phyloP scores from a whole-genome alignment of 805 yeast species.

The Jamesozyma gamospora region DNA sequence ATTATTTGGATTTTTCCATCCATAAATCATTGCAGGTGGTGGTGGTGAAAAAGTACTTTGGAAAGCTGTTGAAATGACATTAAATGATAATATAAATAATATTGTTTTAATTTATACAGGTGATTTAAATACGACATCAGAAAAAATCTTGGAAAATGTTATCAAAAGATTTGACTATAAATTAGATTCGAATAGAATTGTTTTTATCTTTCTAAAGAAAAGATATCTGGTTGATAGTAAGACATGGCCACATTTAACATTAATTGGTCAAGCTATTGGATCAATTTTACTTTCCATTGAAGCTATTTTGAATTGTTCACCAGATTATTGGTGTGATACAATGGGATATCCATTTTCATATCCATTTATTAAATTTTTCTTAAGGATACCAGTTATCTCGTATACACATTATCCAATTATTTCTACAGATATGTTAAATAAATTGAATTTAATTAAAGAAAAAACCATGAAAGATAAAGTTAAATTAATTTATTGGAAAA shows the following conservation, averaged over 20 bases:
- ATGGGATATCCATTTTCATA: constrained; percentile 89
- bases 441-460: constrained; percentile 32
- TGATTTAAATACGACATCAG: constrained; percentile 41
- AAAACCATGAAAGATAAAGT: constrained; percentile 20
- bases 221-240: constrained; percentile 56
- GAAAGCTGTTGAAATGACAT: constrained; percentile 77
- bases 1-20: constrained; percentile 86
- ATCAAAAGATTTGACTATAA: constrained; percentile 45
- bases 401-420: constrained; percentile 95
- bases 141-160: constrained; percentile 43
- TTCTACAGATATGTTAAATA: constrained; percentile 75
- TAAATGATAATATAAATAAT: constrained; percentile 38
- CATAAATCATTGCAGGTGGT: constrained; percentile 92
- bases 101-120: constrained; percentile 68
- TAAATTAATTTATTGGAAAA: constrained; percentile 62
- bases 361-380: constrained; percentile 44
- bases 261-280: constrained; percentile 83
- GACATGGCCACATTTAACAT: constrained; percentile 71
- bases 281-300: constrained; percentile 58
- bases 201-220: constrained; percentile 48
- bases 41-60: constrained; percentile 97
- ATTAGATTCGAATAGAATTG: constrained; percentile 43
- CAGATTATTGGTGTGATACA: constrained; percentile 91
- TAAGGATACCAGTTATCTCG: constrained; percentile 67
- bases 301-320: constrained; percentile 57